Evolutionary conservation across 306 rosid species (phyloP).

Genomic region (Ormosia emarginata): DNA sequence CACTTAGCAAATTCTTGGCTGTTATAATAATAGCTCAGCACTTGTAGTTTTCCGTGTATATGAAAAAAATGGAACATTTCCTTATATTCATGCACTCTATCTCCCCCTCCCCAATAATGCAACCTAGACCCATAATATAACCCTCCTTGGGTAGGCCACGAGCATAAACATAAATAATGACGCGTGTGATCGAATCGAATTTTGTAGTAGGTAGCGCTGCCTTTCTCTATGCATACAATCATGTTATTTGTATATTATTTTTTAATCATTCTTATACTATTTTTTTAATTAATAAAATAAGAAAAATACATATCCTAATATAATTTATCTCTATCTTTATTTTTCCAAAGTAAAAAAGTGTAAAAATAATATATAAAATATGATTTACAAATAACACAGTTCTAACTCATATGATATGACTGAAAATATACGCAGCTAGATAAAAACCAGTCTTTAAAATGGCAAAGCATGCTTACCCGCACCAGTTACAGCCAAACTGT

Average conservation of each 20-base stretch:
- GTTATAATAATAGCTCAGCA: not conserved
- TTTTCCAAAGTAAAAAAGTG: no score
- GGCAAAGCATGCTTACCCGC: not conserved
- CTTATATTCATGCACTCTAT: not conserved
- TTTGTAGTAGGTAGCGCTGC: not conserved
- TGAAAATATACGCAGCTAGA: not conserved
- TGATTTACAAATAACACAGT: no score
- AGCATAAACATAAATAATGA: not conserved
- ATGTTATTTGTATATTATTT: no score
- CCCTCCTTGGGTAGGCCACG: not conserved
- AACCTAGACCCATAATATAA: not conserved
- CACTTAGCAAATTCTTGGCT: not conserved
- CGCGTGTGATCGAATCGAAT: not conserved
- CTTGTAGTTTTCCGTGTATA: conserved; percentile 8
- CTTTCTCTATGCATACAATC: not conserved
- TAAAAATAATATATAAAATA: no score
- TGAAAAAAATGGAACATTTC: not conserved
- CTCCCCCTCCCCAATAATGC: conserved; percentile 13
- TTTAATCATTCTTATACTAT: no score
- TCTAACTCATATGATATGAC: not conserved
- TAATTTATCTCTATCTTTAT: no score
- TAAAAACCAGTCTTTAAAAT: not conserved
- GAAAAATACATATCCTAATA: no score
- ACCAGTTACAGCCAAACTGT: not conserved
- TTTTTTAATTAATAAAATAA: no score